Conservation (phyloP, 257 asterid genomes). For the Solanum okadae region DNA sequence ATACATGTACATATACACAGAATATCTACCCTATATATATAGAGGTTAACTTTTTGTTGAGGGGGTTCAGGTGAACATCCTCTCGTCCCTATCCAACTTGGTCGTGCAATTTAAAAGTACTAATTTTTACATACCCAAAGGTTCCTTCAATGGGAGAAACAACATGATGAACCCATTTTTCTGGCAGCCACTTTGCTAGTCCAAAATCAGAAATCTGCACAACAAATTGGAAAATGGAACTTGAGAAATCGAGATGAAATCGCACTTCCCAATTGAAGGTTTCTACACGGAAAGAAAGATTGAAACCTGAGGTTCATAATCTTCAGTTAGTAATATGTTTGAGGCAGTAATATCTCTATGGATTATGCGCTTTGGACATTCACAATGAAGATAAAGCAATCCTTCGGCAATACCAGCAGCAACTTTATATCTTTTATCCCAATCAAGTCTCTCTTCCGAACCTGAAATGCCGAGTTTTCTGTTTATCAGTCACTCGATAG, state of each 20-base stretch:
- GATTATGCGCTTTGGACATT: conserved; percentile 76
- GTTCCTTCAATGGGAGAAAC: conserved; percentile 99
- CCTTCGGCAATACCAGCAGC: conserved; percentile 83
- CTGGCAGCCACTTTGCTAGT: conserved; percentile 94
- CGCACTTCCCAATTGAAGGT: background rate
- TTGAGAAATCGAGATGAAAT: background rate
- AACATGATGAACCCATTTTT: conserved; percentile 77
- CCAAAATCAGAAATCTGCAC: conserved; percentile 97
- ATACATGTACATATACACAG: background rate
- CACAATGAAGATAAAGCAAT: conserved; percentile 64
- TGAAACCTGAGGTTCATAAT: conserved; percentile 76
- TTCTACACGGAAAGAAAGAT: background rate
- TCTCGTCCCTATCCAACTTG: too few species aligned
- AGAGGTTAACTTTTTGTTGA: background rate
- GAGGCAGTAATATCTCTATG: conserved; percentile 96
- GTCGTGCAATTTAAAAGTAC: background rate
- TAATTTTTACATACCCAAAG: conserved; percentile 52
- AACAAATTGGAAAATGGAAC: background rate
- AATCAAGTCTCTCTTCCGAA: conserved; percentile 37
- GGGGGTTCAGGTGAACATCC: background rate
- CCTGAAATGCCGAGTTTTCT: conserved; percentile 23
- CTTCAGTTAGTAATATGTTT: conserved; percentile 67
- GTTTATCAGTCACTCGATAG: background rate
- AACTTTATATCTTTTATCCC: conserved; percentile 59
- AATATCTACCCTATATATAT: background rate